These are phyloP conservation scores for Vigna reflexopilosa DNA, from an alignment of 306 rosid species.

Conservation along the genomic window DNA sequence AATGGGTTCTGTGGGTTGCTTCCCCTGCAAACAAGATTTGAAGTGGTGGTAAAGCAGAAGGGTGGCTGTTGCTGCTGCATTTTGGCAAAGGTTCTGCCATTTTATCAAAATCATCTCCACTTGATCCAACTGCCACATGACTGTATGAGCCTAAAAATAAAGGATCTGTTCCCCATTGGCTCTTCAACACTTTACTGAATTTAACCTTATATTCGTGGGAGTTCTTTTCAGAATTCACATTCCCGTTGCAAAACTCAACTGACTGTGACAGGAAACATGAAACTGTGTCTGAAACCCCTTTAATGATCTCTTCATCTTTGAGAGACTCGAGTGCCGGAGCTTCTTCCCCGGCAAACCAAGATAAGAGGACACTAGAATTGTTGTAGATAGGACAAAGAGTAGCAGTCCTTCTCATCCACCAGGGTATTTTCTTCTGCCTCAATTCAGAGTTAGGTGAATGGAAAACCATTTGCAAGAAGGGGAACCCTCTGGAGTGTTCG, in stretches of 20 bases:
- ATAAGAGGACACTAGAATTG: constrained; percentile 69
- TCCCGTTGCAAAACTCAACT: constrained; percentile 52
- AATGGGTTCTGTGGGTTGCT: constrained; percentile 96
- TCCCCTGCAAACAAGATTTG: constrained; percentile 97
- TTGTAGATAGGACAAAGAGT: constrained; percentile 74
- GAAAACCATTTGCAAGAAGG: constrained; percentile 76
- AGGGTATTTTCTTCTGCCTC: constrained; percentile 70
- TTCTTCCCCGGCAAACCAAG: constrained; percentile 94
- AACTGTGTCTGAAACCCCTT: constrained; percentile 71
- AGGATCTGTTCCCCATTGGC: constrained; percentile 83
- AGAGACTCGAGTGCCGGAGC: constrained; percentile 81
- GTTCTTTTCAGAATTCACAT: constrained; percentile 39
- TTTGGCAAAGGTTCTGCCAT: constrained; percentile 93
- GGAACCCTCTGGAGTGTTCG: constrained; percentile 54
- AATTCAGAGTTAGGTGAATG: constrained; percentile 65
- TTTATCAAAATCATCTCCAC: constrained; percentile 82
- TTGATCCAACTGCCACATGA: constrained; percentile 84
- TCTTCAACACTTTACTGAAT: constrained; percentile 66
- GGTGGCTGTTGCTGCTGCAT: constrained; percentile 24
- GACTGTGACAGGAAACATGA: constrained; percentile 55
- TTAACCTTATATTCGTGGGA: constrained; percentile 47
- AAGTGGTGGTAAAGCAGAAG: constrained; percentile 58
- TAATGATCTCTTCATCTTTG: constrained; percentile 67
- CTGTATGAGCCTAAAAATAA: constrained; percentile 87
- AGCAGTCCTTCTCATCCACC: constrained; percentile 96